Base-by-base conservation (phyloP, 2,329 filamentous ascomycete genomes). In the Fusarium sterilihyphosum region DNA sequence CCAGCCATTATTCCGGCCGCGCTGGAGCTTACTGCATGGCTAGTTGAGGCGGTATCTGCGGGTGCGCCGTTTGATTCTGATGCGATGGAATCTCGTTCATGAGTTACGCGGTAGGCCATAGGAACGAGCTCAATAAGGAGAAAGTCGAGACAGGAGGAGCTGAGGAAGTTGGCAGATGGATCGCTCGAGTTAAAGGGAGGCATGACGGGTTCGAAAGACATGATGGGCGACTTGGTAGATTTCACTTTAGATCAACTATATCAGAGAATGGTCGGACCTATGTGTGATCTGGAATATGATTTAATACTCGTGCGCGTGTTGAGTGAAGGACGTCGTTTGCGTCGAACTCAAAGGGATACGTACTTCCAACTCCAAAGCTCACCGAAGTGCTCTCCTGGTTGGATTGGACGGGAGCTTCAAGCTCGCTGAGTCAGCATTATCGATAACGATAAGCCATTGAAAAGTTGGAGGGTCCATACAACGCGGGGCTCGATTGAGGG, bases 81-180 rank as follows among this genome's bases (percentile, higher is more conserved):
- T 68, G 88, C 82, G 60, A 83, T 81, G 37, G 84, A 85, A 67
- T 91, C 90, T 9, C 94, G 87, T 79, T 96, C 92, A 79, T 92
- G 90, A 29, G 94, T 92, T 71, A 98, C 88, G 74, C 96, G 92
- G 83, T 97, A 94, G 10, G 96, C 94, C 87, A 98, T 92, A 44
- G 96, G 96, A 22, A 99, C 96, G 63, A 99, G 90, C 86, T 99
- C 96, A 81, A 98, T 98, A 78, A 99, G 90, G 65, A 99, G 90
- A 78, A 99, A 93, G 84, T 99, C 96, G 78, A 99, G 91, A 82
- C 93, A 95, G 54, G 96, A 96, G 65, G 92, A 91, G 85, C 90
- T 92, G 78, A 98, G 88, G 84, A 95, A 93, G 70, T 91, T 90
- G 67, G 93, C 92, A 68, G 88, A 88, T 43, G 94, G 93, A 83